Conservation (phyloP, 305 asterid species). For the Fraxinus angustifolia region DNA sequence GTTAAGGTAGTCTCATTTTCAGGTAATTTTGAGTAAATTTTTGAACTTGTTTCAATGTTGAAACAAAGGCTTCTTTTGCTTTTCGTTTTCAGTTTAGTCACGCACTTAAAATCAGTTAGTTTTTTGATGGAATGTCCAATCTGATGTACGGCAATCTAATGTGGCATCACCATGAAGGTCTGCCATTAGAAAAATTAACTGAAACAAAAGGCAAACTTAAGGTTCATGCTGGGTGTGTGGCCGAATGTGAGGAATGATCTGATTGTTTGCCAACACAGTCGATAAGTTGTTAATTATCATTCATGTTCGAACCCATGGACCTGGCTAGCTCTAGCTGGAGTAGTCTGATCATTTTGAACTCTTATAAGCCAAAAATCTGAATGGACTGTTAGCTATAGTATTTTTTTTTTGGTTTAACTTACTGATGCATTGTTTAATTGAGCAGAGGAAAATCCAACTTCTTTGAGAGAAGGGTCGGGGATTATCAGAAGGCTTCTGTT, state of each 20-base stretch:
- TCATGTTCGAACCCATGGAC: not conserved
- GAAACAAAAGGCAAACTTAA: not conserved
- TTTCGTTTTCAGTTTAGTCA: not conserved
- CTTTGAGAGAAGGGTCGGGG: constrained; percentile 70
- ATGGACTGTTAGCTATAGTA: not conserved
- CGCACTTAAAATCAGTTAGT: not conserved
- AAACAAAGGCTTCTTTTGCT: not conserved
- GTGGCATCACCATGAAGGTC: not conserved
- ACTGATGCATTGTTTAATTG: not conserved
- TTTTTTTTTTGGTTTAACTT: not conserved
- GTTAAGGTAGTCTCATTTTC: not conserved
- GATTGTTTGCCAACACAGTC: not conserved
- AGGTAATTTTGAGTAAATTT: not conserved
- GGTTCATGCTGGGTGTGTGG: not conserved
- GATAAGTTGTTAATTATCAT: too few species aligned
- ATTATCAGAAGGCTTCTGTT: constrained; percentile 72
- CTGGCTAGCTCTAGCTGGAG: not conserved
- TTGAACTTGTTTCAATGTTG: not conserved
- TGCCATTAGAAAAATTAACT: not conserved
- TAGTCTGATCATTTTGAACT: not conserved
- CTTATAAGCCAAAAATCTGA: not conserved
- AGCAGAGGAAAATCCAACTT: constrained; percentile 72
- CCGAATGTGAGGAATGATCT: not conserved
- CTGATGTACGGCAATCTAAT: not conserved
- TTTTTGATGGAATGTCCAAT: not conserved